Evolutionary conservation across 495 filamentous ascomycete genomes (phyloP).

Genomic region (Aspergillus nidulans): DNA sequence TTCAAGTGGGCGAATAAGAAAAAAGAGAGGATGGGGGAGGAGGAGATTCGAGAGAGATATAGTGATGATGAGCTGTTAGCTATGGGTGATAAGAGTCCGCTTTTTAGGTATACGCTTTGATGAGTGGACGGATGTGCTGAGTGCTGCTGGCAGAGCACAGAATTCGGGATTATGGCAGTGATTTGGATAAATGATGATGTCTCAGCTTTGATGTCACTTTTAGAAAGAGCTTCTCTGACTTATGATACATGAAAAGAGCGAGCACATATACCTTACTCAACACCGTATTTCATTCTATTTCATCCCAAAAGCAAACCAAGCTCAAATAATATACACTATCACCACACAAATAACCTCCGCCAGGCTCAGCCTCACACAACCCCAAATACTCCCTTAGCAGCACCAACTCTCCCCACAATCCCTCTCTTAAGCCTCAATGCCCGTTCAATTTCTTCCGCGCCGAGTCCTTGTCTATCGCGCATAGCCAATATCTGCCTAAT

Average conservation of each 20-base stretch:
- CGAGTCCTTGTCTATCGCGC: constrained; percentile 51
- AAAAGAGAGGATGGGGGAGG: constrained; percentile 24
- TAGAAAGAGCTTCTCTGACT: no score
- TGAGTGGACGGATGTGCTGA: neutral
- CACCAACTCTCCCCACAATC: constrained; percentile 51
- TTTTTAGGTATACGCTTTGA: constrained; percentile 35
- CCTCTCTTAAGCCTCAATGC: constrained; percentile 54
- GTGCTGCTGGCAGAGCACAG: neutral
- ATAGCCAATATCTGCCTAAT: constrained; percentile 57
- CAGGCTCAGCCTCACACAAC: no score
- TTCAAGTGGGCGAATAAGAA: constrained; percentile 19
- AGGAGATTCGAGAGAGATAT: constrained; percentile 29
- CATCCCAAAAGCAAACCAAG: no score
- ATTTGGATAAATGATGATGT: neutral
- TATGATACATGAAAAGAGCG: no score
- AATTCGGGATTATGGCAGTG: neutral
- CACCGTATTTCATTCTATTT: no score
- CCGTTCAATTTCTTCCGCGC: constrained; percentile 53
- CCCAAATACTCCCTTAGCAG: constrained; percentile 41
- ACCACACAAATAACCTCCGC: no score
- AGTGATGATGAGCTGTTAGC: constrained; percentile 33
- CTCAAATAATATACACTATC: neutral
- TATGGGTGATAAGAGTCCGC: constrained; percentile 40
- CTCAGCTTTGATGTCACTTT: no score
- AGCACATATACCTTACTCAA: no score